A percentile compares a stretch with the other conserved stretches of the same genome.
phyloP scores from a whole-genome alignment of 2,329 filamentous ascomycete genomes.

The Pestalotiopsis sp. region DNA sequence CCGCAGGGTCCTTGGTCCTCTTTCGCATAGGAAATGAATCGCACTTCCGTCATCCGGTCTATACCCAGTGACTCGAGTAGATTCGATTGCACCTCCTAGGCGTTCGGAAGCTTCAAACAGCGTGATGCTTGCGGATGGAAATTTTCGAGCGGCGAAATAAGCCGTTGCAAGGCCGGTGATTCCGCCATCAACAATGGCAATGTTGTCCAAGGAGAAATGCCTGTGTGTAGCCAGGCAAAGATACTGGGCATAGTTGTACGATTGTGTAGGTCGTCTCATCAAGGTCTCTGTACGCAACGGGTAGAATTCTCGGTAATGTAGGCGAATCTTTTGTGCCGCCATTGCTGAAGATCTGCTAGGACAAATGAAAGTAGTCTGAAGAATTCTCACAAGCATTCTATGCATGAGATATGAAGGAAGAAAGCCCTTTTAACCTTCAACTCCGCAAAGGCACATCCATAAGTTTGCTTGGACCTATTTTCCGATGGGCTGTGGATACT shows the following conservation, averaged over 20 bases:
- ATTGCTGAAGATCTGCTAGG: neutral
- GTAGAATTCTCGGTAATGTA: neutral
- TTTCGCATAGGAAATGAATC: slow-evolving; percentile 10
- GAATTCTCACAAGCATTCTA: neutral
- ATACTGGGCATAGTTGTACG: neutral
- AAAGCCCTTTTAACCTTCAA: no score
- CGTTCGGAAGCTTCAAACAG: slow-evolving; percentile 12
- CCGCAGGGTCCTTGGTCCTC: slow-evolving; percentile 14
- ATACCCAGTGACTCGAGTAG: neutral
- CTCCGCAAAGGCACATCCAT: no score
- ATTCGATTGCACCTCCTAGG: slow-evolving; percentile 12
- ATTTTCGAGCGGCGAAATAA: slow-evolving; percentile 12
- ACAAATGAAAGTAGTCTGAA: neutral
- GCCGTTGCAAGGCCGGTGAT: slow-evolving; percentile 14
- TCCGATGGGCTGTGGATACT: no score
- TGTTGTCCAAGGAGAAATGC: neutral
- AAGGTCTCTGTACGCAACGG: neutral
- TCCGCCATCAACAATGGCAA: slow-evolving; percentile 14
- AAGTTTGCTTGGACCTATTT: no score
- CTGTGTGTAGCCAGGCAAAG: neutral
- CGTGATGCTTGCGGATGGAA: slow-evolving; percentile 11
- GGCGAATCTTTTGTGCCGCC: neutral
- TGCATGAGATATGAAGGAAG: no score
- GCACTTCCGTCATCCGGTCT: neutral
- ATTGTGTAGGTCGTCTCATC: neutral